These are phyloP conservation scores for Phialocephala sp. DNA, from an alignment of 2,329 filamentous ascomycete genomes.

Conservation along the genomic window DNA sequence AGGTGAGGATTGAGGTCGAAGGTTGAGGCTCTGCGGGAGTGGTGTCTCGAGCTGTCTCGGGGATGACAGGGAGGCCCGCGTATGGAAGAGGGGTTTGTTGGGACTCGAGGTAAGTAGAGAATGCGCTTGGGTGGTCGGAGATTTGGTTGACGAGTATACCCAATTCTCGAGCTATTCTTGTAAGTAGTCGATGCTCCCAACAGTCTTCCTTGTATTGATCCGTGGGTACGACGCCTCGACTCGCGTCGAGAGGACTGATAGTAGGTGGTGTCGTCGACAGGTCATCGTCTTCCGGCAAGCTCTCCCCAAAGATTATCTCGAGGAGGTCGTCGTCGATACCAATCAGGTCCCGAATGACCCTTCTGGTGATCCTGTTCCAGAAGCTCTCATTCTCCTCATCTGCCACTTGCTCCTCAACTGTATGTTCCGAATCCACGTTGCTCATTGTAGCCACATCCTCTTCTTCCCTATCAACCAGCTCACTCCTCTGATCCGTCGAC, in stretches of 20 bases:
- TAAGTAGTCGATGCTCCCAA: constrained; percentile 81
- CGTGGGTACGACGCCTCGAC: constrained; percentile 14
- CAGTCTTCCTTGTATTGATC: constrained; percentile 47
- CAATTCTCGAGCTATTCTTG: constrained; percentile 85
- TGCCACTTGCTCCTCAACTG: constrained; percentile 41
- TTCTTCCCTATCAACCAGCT: constrained; percentile 37
- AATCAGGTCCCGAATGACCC: constrained; percentile 86
- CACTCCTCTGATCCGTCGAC: constrained; percentile 50
- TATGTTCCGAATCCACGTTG: constrained; percentile 31
- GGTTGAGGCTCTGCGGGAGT: constrained; percentile 20
- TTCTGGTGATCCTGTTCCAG: constrained; percentile 81
- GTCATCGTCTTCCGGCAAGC: constrained; percentile 59
- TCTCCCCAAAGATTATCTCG: constrained; percentile 85
- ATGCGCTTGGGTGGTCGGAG: constrained; percentile 86
- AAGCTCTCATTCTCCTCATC: constrained; percentile 68
- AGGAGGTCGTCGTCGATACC: constrained; percentile 88
- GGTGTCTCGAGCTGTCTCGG: constrained; percentile 52
- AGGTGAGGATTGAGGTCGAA: constrained; percentile 20
- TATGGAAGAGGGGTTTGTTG: constrained; percentile 73
- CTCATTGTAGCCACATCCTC: constrained; percentile 42
- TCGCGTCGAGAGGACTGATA: constrained; percentile 19
- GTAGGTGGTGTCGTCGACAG: constrained; percentile 40
- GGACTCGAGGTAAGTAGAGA: constrained; percentile 76
- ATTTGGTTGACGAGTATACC: constrained; percentile 83
- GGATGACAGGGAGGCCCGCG: constrained; percentile 73